Evolutionary conservation across 2,329 filamentous ascomycete species (phyloP).

Genomic region (Aspergillus sp.): DNA sequence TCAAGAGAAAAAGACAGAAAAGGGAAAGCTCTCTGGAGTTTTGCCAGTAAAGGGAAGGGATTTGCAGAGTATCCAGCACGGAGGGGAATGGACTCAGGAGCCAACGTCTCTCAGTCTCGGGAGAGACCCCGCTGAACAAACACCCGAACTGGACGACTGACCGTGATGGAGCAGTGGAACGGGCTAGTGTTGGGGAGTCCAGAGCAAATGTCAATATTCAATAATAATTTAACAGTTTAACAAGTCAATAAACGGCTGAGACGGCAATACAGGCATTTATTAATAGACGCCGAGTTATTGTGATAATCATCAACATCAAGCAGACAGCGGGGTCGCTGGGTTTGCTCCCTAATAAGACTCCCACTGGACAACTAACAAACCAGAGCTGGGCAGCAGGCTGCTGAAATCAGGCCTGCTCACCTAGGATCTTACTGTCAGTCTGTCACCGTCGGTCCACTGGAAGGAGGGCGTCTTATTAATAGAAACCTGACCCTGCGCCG

Average conservation of each 20-base stretch:
- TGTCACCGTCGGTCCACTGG: neutral
- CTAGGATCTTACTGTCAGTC: neutral
- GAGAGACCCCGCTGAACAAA: slow-evolving; percentile 7
- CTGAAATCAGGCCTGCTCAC: neutral
- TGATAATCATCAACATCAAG: neutral
- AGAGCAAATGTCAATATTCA: too few species aligned
- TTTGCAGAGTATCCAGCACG: slow-evolving; percentile 1
- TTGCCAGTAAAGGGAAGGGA: slow-evolving; percentile 5
- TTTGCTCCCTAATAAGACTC: neutral
- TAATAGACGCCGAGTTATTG: neutral
- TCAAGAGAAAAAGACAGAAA: neutral
- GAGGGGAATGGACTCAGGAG: neutral
- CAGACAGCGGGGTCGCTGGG: neutral
- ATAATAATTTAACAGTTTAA: too few species aligned
- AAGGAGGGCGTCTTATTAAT: neutral
- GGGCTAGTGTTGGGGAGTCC: neutral
- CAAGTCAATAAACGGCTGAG: too few species aligned
- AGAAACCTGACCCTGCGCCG: neutral
- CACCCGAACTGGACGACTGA: neutral
- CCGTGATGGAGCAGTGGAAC: neutral
- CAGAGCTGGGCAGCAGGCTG: neutral
- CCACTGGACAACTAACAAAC: neutral
- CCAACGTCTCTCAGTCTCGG: slow-evolving; percentile 10
- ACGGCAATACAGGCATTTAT: neutral
- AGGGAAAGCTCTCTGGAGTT: neutral